A percentile compares a stretch with the other conserved stretches of the same genome.
Conservation (phyloP, 257 asterid genomes). For the Paulownia fortunei region DNA sequence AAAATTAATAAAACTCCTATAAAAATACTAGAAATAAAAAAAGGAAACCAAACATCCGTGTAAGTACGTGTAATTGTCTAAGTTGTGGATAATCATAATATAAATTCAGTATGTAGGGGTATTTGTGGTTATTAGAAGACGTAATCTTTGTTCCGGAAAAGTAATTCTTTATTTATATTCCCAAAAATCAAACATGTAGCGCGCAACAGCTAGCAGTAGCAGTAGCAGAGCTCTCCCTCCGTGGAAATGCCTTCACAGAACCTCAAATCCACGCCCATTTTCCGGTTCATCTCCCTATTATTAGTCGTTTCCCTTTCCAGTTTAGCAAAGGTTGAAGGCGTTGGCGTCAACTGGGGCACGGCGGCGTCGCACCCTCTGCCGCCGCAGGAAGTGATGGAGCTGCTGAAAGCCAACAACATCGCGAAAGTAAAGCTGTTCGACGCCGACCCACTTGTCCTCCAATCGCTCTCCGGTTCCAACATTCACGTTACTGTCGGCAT, state of each 20-base stretch:
- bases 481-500: slow-evolving; percentile 74
- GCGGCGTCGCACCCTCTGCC: slow-evolving; percentile 80
- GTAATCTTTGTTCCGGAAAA: slow-evolving; percentile 1
- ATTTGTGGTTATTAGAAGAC: too few species aligned
- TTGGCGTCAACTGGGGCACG: slow-evolving; percentile 93
- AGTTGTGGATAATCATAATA: too few species aligned
- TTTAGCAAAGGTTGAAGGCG: slow-evolving; percentile 35
- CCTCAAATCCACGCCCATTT: slow-evolving; percentile 28
- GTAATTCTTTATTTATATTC: not conserved
- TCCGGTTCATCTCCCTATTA: slow-evolving; percentile 15
- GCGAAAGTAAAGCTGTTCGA: slow-evolving; percentile 73
- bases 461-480: slow-evolving; percentile 69
- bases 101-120: too few species aligned
- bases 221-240: slow-evolving; percentile 11
- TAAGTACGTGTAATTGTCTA: too few species aligned
- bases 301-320: slow-evolving; percentile 3
- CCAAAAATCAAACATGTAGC: slow-evolving; percentile 30
- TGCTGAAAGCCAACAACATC: slow-evolving; percentile 67
- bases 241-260: slow-evolving; percentile 39
- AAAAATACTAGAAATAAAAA: too few species aligned
- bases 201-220: too few species aligned
- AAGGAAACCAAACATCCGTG: too few species aligned
- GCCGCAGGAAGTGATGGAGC: slow-evolving; percentile 76
- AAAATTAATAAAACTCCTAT: too few species aligned
- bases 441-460: slow-evolving; percentile 63